phyloP scores from a whole-genome alignment of 2,329 filamentous ascomycete species.

The Colletotrichum orbiculare region DNA sequence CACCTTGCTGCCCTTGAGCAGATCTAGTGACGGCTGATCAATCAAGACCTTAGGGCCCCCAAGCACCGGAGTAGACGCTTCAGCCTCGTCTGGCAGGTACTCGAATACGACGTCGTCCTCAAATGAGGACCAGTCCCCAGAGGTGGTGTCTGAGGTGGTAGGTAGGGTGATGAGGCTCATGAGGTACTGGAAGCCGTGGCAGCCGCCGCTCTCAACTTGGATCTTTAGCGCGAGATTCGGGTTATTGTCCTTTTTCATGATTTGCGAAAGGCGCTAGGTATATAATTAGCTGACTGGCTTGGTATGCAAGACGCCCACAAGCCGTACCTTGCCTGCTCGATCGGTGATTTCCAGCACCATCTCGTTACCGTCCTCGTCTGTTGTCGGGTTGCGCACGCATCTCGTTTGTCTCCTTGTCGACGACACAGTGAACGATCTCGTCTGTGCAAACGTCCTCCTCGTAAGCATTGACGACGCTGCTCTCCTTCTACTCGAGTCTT shows the following conservation, averaged over 20 bases:
- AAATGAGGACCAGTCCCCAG: constrained; percentile 47
- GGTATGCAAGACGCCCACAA: background rate
- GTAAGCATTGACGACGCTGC: background rate
- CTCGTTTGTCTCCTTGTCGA: constrained; percentile 53
- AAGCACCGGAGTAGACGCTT: constrained; percentile 41
- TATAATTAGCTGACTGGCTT: constrained; percentile 24
- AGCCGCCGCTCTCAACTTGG: constrained; percentile 91
- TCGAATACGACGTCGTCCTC: constrained; percentile 93
- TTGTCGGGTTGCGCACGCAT: constrained; percentile 75
- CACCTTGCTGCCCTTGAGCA: constrained; percentile 92
- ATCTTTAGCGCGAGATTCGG: constrained; percentile 89
- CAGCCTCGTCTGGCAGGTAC: constrained; percentile 65
- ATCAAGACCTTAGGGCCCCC: constrained; percentile 82
- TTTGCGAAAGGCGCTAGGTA: constrained; percentile 77
- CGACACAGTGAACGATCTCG: constrained; percentile 52
- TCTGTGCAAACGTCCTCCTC: constrained; percentile 11
- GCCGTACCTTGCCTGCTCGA: constrained; percentile 78
- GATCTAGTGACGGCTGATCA: constrained; percentile 85
- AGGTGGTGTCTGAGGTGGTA: constrained; percentile 39
- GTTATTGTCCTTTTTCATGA: constrained; percentile 78
- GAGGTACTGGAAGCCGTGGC: constrained; percentile 97
- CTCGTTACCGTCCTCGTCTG: constrained; percentile 85
- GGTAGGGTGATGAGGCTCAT: constrained; percentile 84
- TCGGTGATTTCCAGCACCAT: constrained; percentile 87
- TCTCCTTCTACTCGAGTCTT: background rate